Evolutionary conservation across 176 grass and related monocot genomes (phyloP).

Genomic region (Dendrocalamus sinicus): DNA sequence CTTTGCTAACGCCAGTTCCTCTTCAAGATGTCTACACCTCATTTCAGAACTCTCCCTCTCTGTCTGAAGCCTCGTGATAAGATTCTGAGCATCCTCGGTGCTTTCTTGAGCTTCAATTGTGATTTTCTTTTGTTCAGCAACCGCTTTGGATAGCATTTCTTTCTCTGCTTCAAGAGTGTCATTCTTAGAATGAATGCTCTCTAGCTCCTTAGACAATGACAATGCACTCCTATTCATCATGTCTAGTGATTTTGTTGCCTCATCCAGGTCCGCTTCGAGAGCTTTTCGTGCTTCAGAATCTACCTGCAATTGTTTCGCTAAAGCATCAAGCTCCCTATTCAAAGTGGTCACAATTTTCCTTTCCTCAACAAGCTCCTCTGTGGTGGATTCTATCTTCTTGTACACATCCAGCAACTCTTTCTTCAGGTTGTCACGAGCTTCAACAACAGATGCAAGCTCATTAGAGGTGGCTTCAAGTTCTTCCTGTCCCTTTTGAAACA

Average conservation of each 20-base stretch:
- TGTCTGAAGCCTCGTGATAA: slow-evolving; percentile 71
- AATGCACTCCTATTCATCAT: slow-evolving; percentile 93
- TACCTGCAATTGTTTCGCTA: slow-evolving; percentile 67
- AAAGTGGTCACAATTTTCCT: slow-evolving; percentile 67
- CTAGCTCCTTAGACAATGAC: slow-evolving; percentile 75
- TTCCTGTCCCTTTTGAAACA: slow-evolving; percentile 65
- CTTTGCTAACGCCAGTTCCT: slow-evolving; percentile 88
- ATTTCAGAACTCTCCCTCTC: slow-evolving; percentile 81
- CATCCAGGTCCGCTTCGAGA: slow-evolving; percentile 84
- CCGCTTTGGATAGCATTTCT: slow-evolving; percentile 74
- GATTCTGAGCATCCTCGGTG: slow-evolving; percentile 78
- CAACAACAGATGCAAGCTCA: slow-evolving; percentile 59
- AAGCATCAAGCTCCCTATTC: slow-evolving; percentile 81
- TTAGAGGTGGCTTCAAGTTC: slow-evolving; percentile 62
- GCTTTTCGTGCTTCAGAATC: slow-evolving; percentile 82
- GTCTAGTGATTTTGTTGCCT: slow-evolving; percentile 92
- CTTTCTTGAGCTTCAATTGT: slow-evolving; percentile 72
- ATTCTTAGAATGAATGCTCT: slow-evolving; percentile 68
- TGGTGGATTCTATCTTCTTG: slow-evolving; percentile 83
- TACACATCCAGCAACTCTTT: slow-evolving; percentile 80
- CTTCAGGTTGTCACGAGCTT: slow-evolving; percentile 78
- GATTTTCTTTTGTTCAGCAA: slow-evolving; percentile 70
- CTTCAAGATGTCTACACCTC: slow-evolving; percentile 87
- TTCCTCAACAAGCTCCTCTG: slow-evolving; percentile 84
- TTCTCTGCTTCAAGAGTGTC: slow-evolving; percentile 79